Percentiles rank a stretch among this genome's conserved stretches.
phyloP scores from a whole-genome alignment of 2,329 filamentous ascomycete genomes.

The Fusarium dlaminii region DNA sequence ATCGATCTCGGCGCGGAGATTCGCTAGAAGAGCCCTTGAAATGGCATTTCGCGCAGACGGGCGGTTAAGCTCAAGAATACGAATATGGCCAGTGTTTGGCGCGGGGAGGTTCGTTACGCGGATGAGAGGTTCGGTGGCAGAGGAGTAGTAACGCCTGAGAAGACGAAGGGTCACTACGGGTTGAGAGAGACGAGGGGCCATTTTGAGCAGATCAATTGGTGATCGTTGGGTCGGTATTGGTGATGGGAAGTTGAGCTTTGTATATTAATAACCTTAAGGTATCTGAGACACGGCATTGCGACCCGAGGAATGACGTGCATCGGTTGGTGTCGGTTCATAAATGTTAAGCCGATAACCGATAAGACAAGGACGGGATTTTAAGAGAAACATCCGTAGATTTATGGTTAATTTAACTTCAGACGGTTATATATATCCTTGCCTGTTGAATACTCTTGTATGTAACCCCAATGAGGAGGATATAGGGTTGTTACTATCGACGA shows the following conservation, averaged over 20 bases:
- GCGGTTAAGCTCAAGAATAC: slow-evolving; percentile 87
- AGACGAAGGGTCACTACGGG: slow-evolving; percentile 31
- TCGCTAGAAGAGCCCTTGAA: slow-evolving; percentile 77
- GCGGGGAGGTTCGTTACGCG: slow-evolving; percentile 80
- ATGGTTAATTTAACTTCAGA: slow-evolving; percentile 4
- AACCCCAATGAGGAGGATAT: no score
- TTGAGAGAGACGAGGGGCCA: slow-evolving; percentile 47
- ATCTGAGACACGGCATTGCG: not conserved
- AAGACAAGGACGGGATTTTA: slow-evolving; percentile 1
- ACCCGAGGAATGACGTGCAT: slow-evolving; percentile 31
- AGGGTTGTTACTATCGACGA: not conserved
- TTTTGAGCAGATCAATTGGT: slow-evolving; percentile 24
- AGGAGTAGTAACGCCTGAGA: slow-evolving; percentile 53
- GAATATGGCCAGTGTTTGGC: slow-evolving; percentile 83
- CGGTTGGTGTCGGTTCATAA: slow-evolving; percentile 34
- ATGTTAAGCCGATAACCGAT: slow-evolving; percentile 38
- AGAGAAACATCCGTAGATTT: not conserved
- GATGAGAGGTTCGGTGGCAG: slow-evolving; percentile 64
- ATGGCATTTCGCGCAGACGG: slow-evolving; percentile 90
- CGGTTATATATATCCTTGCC: not conserved
- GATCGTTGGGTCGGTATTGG: not conserved
- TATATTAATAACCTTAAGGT: not conserved
- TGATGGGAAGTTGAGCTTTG: not conserved
- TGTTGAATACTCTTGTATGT: no score
- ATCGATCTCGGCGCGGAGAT: slow-evolving; percentile 77